Base-by-base conservation (phyloP, 345 rosid species). In the Citrus medica region DNA sequence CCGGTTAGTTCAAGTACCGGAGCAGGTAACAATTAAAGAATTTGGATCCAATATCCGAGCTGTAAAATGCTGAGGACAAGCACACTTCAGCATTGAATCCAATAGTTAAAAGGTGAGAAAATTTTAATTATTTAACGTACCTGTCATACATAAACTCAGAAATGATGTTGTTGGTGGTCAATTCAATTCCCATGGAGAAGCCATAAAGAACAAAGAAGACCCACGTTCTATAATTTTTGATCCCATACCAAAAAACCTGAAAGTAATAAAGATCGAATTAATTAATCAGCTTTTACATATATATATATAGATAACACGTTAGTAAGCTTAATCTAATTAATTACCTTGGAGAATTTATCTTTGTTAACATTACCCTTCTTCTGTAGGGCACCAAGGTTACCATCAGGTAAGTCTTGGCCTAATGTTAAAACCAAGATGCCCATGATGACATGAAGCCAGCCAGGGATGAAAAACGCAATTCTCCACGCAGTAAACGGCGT, bases 331-430 rank as follows among this genome's bases (percentile, higher is more conserved):
- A 53, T 53, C 19, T 53, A 53, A 67, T 67, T 71, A 92, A 64
- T 63, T 71, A 92, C 98, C 93, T 62, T 94, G 71, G 89, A 83
- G 84, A 94, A 90, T 73, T 91, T 87, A 76, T 94, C 97, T 77
- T 87, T 91, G 59, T 92, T 81, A 74, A 89, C 90, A 46, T 81
- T 85, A 65, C 98, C 98, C 84, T 86, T 80, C 89, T 92, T 94
- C 71, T 90, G 94, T 4, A 94, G 84, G 28, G 91, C 78, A 67
- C 90, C 72, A 51, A 91, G 90, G 83, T 94, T 91, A 22, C 98
- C 97, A 83, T 92, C 98, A 71, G 98, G 98, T 85, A 94, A 82
- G 63, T 94, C 98, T 82, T 94, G 97, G 71, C 98, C 98, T 9
- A 94, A 68, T 25, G 87, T 88, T 67, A 92, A 73, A 59, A 94